phyloP scores from a whole-genome alignment of 805 yeast genomes.

The Grigorovia transvaalensis region DNA sequence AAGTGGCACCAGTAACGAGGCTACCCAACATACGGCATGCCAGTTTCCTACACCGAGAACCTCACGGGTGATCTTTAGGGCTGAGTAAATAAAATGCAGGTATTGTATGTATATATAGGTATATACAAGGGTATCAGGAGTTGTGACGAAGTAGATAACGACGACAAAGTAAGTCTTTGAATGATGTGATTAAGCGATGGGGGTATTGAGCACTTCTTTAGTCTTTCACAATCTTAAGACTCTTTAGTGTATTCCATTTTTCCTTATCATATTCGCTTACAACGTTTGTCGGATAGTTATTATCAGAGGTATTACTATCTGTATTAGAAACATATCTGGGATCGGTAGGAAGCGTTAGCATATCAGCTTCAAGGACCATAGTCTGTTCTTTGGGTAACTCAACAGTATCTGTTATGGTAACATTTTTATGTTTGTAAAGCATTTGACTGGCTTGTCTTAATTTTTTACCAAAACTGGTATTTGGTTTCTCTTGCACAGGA shows the following conservation, averaged over 20 bases:
- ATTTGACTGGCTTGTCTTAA: constrained; percentile 10
- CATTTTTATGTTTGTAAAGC: constrained; percentile 7
- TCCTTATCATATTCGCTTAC: constrained; percentile 30
- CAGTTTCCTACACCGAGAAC: too few species aligned
- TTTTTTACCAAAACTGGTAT: not conserved
- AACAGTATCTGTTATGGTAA: not conserved
- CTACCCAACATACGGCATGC: too few species aligned
- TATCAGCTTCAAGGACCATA: not conserved
- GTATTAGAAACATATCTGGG: constrained; percentile 6
- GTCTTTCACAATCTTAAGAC: constrained; percentile 5
- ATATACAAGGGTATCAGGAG: too few species aligned
- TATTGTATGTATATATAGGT: too few species aligned
- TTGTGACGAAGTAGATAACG: too few species aligned
- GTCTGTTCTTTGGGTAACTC: not conserved
- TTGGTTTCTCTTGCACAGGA: not conserved
- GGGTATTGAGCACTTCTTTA: constrained; percentile 1
- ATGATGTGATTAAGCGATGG: not conserved
- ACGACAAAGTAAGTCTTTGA: too few species aligned
- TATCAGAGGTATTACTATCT: constrained; percentile 7
- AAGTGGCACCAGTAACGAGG: too few species aligned
- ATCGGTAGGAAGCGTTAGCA: not conserved
- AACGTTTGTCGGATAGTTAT: constrained; percentile 19
- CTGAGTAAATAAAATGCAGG: too few species aligned
- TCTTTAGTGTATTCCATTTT: constrained; percentile 21
- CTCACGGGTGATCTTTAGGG: too few species aligned